Base-by-base conservation (phyloP, 1,284 basidiomycete genomes). In the Ustilago nuda region DNA sequence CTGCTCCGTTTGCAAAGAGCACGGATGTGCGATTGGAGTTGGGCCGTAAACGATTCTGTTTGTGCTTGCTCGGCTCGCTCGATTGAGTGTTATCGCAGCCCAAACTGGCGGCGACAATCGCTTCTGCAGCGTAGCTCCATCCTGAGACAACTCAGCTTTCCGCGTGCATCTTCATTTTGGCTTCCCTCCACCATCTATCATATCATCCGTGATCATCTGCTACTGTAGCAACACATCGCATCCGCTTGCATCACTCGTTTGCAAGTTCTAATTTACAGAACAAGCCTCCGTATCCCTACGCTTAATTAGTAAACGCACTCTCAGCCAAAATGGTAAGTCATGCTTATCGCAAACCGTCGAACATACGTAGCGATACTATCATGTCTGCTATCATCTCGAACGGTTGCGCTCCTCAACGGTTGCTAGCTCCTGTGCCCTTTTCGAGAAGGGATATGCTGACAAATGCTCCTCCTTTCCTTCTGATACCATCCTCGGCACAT, bases 311-410 rank as follows among this genome's bases (percentile, higher is more conserved):
- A 55, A 17, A 33, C 15, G 41, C 58, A 58, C 54, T 56, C 35
- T 61, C 41, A 51, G 41, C 32, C 55, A 71, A 71, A 50, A 71
- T 71, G 68, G 68, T 71, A 71, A 54, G 68, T 71, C 35, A 52
- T 32, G 9, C 37, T 51, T 15, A 23, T 33, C 33, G 11, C 17
- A 3, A 1, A 30, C 7, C 37, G 11, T 13, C 32, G 41, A 59
- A 15, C 41, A 35, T 45, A 30, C 17, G 8, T n/a, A 27, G 32
- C 33, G 23, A 27, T 27, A 27, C 23, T 27, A 27, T 27, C 23
- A 27, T 27, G 23, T 27, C 23, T 27, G 23, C 23, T 27, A 27
- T 27, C 23, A 27, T 43, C 13, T 6, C 12, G 39, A 8, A 45
- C 19, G 43, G n/a, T 15, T 45, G n/a, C n/a, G 19, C n/a, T 19